phyloP scores from a whole-genome alignment of 768 basidiomycete species.

The Russula lepida region DNA sequence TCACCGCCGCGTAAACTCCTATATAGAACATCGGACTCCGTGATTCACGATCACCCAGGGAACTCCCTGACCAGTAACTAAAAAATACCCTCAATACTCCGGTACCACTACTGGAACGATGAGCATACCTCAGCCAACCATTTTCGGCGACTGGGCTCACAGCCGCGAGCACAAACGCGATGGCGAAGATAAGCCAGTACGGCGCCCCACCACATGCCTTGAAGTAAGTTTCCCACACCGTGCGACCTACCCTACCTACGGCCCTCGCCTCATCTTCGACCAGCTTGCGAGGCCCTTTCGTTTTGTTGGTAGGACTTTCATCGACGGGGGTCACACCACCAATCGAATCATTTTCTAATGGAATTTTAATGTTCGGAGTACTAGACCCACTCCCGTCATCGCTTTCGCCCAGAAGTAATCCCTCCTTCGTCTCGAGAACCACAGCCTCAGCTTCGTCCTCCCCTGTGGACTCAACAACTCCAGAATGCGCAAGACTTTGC shows the following conservation, averaged over 20 bases:
- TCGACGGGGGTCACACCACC: constrained; percentile 32
- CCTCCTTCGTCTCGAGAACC: constrained; percentile 25
- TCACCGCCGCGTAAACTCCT: constrained; percentile 57
- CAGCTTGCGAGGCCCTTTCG: constrained; percentile 68
- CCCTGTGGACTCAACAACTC: constrained; percentile 26
- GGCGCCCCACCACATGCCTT: constrained; percentile 30
- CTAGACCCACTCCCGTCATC: constrained; percentile 30
- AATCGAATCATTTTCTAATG: constrained; percentile 39
- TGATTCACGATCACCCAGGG: constrained; percentile 21
- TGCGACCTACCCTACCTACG: constrained; percentile 37
- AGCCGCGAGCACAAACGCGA: constrained; percentile 32
- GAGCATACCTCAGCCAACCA: constrained; percentile 33
- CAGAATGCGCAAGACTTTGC: constrained; percentile 56
- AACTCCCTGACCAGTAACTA: constrained; percentile 36
- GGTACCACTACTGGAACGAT: background rate
- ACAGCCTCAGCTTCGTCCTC: constrained; percentile 33
- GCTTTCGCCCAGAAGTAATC: background rate
- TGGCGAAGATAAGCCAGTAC: constrained; percentile 34
- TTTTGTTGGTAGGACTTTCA: constrained; percentile 25
- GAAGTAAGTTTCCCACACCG: constrained; percentile 42
- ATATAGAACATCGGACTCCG: constrained; percentile 48
- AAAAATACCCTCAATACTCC: background rate
- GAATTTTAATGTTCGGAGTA: constrained; percentile 3
- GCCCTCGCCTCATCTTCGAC: constrained; percentile 58
- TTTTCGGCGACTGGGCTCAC: constrained; percentile 40